Conservation (phyloP, 2,329 filamentous ascomycete species). For the Fusarium sp. region DNA sequence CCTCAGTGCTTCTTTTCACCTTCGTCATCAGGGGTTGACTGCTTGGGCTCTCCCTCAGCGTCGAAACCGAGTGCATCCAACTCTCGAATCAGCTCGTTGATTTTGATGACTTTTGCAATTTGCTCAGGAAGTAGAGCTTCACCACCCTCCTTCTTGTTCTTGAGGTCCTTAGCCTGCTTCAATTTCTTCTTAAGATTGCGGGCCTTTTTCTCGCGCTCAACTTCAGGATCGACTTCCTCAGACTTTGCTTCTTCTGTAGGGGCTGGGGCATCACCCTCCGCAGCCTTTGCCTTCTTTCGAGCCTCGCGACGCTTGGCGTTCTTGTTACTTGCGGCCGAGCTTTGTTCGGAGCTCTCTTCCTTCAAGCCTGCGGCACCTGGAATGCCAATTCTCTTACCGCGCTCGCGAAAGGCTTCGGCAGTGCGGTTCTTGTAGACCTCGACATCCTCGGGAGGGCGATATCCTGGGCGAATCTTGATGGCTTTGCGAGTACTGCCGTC, state of each 20-base stretch:
- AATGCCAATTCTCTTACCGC: conserved; percentile 71
- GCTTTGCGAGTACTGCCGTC: conserved; percentile 95
- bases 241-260: conserved; percentile 38
- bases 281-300: conserved; percentile 66
- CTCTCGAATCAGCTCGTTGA: conserved; percentile 91
- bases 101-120: conserved; percentile 97
- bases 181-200: conserved; percentile 94
- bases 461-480: conserved; percentile 93
- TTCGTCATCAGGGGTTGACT: conserved; percentile 16
- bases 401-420: conserved; percentile 85
- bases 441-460: conserved; percentile 93
- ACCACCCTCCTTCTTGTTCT: conserved; percentile 90
- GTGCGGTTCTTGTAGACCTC: conserved; percentile 95
- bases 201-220: conserved; percentile 91
- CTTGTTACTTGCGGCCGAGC: conserved; percentile 75
- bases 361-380: conserved; percentile 77
- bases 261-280: conserved; percentile 65
- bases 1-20: conserved; percentile 44
- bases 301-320: conserved; percentile 82
- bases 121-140: conserved; percentile 90
- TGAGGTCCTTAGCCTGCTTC: conserved; percentile 90
- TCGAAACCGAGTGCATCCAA: conserved; percentile 88
- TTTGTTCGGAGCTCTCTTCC: conserved; percentile 62
- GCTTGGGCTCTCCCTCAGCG: conserved; percentile 74
- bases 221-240: conserved; percentile 73